phyloP scores from a whole-genome alignment of 2,329 filamentous ascomycete species.

The Diaporthe nobilis region DNA sequence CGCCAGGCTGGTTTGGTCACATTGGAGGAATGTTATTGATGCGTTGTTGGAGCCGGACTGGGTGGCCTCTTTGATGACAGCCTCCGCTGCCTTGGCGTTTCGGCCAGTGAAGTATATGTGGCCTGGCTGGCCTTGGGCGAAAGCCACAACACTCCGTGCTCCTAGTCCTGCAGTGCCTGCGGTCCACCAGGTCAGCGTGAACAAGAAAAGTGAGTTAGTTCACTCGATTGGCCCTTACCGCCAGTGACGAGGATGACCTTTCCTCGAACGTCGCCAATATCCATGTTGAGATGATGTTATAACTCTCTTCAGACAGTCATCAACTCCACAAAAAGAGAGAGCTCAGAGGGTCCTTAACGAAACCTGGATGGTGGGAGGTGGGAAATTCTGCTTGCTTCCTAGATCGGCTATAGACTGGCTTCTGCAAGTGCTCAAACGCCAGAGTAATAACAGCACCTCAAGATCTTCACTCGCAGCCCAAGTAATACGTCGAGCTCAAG shows the following conservation, averaged over 20 bases:
- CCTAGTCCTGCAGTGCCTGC: constrained; percentile 32
- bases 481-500: background rate
- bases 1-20: constrained; percentile 51
- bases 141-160: background rate
- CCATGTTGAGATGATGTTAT: background rate
- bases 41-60: constrained; percentile 41
- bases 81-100: constrained; percentile 54
- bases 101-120: constrained; percentile 53
- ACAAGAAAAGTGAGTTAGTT: background rate
- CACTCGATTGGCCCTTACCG: background rate
- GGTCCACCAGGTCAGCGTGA: background rate
- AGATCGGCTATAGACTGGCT: background rate
- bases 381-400: background rate
- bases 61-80: constrained; percentile 52
- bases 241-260: constrained; percentile 34
- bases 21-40: constrained; percentile 47
- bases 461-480: background rate
- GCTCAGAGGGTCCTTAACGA: background rate
- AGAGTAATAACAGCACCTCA: background rate
- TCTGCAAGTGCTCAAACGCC: background rate
- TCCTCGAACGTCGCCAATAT: background rate
- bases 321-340: background rate
- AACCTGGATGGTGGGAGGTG: background rate
- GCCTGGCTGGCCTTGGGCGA: constrained; percentile 9
- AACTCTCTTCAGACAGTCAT: background rate